Base-by-base conservation (phyloP, 2,329 filamentous ascomycete species). In the Fusarium illudens region DNA sequence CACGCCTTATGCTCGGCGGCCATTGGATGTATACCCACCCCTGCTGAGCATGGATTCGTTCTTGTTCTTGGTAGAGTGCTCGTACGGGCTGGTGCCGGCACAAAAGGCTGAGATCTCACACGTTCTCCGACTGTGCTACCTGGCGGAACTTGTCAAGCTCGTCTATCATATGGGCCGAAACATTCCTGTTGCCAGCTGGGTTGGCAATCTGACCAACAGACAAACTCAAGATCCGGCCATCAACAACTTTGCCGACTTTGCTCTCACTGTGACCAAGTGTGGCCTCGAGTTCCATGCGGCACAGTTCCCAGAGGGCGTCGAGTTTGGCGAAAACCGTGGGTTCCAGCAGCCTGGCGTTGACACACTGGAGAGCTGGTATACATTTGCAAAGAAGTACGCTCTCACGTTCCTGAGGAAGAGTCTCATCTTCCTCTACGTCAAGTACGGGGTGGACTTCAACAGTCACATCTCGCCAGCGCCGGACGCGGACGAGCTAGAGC, bases 401-500 rank as follows among this genome's bases (percentile, higher is more conserved):
- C 84, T 97, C n/a, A 85, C 89, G 0, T 99, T 97, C 81, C 83
- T 99, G 36, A 91, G 96, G 62, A 99, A 99, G 81, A 86, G 87
- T 8, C 86, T 89, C 44, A 87, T 99, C 49, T 87, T 98, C 34
- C 87, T 98, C 67, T 90, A 98, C 76, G 90, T 96, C 63, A 91
- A 93, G 71, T 94, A 92, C 75, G 95, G 95, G 17, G 89, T 98
- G 52, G 92, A 97, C 70, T 94, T 98, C 73, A 92, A 92, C 42
- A 89, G 86, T 74, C 86, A 91, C 60, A 82, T 90, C 30, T 86
- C 90, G 53, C 82, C 85, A 5, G 84, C 86, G 44, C 84, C 89
- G 0, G 89, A 92, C 64, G 86, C 87, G 19, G 86, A 93, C 52
- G 96, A 99, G 79, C 86, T 97, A 10, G 89, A 93, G 52, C 91